phyloP scores from a whole-genome alignment of 257 asterid genomes.

The Nicotiana sylvestris region DNA sequence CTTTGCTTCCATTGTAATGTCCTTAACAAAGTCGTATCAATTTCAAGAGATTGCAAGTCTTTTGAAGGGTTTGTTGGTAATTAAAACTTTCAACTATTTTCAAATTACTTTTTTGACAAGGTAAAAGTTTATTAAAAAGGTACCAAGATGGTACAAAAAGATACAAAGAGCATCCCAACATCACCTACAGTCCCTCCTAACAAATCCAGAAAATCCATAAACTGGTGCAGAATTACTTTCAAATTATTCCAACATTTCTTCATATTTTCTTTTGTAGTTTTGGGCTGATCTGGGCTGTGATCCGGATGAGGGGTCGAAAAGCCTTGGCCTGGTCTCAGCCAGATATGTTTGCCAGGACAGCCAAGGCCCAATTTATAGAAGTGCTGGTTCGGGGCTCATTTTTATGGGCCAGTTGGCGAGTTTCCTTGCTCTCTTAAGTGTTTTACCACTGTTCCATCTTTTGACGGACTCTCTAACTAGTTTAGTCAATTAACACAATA shows the following conservation, averaged over 20 bases:
- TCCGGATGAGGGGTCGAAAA: not conserved
- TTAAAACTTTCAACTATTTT: too few species aligned
- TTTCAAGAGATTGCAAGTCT: not conserved
- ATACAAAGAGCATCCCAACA: too few species aligned
- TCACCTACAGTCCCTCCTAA: too few species aligned
- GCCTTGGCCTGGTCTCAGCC: not conserved
- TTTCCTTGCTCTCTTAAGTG: not conserved
- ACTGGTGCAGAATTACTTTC: too few species aligned
- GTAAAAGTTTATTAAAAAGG: too few species aligned
- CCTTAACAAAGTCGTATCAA: not conserved
- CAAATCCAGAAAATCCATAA: too few species aligned
- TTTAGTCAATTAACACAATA: not conserved
- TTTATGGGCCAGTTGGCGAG: not conserved
- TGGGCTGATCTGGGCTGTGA: not conserved
- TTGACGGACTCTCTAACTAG: not conserved
- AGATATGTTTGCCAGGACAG: not conserved
- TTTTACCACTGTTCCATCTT: not conserved
- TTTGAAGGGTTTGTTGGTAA: too few species aligned
- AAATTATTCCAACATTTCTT: too few species aligned
- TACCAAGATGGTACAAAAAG: too few species aligned
- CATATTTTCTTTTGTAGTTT: not conserved
- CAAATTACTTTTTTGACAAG: too few species aligned
- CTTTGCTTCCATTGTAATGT: not conserved
- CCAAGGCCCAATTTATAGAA: slow-evolving; percentile 1
- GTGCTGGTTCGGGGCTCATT: not conserved